These are phyloP conservation scores for Leishmania tarentolae DNA, from an alignment of 208 protist species.

Conservation along the genomic window DNA sequence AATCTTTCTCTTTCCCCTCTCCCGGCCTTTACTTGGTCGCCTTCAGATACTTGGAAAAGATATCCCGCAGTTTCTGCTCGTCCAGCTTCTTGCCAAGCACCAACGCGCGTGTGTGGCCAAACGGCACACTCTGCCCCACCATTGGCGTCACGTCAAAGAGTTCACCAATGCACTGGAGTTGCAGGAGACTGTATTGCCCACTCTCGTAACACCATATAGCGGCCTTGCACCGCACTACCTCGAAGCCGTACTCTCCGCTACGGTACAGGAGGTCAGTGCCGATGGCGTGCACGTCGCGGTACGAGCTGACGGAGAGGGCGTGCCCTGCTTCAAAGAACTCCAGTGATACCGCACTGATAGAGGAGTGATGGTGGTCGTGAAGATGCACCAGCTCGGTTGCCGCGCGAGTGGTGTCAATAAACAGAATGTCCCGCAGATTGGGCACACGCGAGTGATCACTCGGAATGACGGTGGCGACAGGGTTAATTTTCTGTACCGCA, in stretches of 20 bases:
- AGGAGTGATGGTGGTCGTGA: conserved; percentile 53
- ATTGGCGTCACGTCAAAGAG: conserved; percentile 84
- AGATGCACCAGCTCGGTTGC: conserved; percentile 56
- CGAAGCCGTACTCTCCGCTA: conserved; percentile 62
- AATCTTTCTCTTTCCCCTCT: neutral
- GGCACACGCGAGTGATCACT: conserved; percentile 59
- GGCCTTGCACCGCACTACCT: conserved; percentile 90
- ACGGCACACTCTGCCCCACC: conserved; percentile 71
- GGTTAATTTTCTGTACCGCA: conserved; percentile 67
- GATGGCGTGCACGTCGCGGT: conserved; percentile 65
- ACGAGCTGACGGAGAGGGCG: conserved; percentile 46
- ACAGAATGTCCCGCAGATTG: conserved; percentile 71
- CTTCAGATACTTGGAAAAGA: conserved; percentile 72
- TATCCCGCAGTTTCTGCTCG: conserved; percentile 51
- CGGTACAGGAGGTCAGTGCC: conserved; percentile 81
- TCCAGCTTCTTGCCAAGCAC: conserved; percentile 75
- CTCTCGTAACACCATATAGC: conserved; percentile 75
- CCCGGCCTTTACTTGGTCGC: conserved; percentile 23
- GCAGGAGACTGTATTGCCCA: conserved; percentile 57
- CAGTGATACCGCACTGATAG: conserved; percentile 72
- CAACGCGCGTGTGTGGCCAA: conserved; percentile 70
- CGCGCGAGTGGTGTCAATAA: conserved; percentile 78
- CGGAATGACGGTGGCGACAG: conserved; percentile 56
- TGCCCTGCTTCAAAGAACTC: conserved; percentile 57
- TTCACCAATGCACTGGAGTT: conserved; percentile 87